These are phyloP conservation scores for Gamarada debralockiae DNA, from an alignment of 495 filamentous ascomycete genomes.

Conservation along the genomic window DNA sequence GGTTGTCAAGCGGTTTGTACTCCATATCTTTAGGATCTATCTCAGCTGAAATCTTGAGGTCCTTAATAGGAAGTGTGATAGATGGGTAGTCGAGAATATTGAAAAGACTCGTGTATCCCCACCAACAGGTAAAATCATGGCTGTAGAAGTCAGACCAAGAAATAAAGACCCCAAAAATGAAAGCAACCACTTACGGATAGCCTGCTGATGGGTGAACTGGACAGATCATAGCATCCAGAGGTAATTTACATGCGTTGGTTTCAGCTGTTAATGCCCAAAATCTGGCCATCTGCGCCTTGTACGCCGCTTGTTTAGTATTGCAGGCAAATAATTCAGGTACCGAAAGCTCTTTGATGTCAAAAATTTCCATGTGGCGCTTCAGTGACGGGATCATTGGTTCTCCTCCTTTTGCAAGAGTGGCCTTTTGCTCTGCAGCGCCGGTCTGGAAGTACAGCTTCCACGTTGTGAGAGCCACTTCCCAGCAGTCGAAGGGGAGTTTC, in stretches of 20 bases:
- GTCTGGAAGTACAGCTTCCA: conserved; percentile 42
- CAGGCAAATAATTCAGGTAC: conserved; percentile 14
- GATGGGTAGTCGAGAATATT: conserved; percentile 1
- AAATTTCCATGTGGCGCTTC: background rate
- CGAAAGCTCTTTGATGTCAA: background rate
- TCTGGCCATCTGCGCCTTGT: conserved; percentile 32
- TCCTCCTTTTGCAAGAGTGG: conserved; percentile 48
- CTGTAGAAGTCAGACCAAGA: too few relatives aligned
- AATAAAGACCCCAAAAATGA: background rate
- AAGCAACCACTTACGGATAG: conserved; percentile 1
- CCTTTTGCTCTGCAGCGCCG: conserved; percentile 29
- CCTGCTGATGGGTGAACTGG: background rate
- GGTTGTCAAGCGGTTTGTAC: background rate
- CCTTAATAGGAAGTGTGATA: background rate
- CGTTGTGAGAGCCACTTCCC: background rate
- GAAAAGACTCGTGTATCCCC: background rate
- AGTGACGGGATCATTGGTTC: conserved; percentile 30
- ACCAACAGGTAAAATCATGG: background rate
- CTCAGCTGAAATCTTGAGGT: background rate
- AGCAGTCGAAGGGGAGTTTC: background rate
- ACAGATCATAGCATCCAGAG: conserved; percentile 47
- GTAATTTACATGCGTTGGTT: conserved; percentile 49
- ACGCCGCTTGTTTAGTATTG: conserved; percentile 20
- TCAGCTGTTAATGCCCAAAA: conserved; percentile 59
- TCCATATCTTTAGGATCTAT: background rate